phyloP scores from a whole-genome alignment of 306 rosid genomes.

The Dalbergia oliveri region DNA sequence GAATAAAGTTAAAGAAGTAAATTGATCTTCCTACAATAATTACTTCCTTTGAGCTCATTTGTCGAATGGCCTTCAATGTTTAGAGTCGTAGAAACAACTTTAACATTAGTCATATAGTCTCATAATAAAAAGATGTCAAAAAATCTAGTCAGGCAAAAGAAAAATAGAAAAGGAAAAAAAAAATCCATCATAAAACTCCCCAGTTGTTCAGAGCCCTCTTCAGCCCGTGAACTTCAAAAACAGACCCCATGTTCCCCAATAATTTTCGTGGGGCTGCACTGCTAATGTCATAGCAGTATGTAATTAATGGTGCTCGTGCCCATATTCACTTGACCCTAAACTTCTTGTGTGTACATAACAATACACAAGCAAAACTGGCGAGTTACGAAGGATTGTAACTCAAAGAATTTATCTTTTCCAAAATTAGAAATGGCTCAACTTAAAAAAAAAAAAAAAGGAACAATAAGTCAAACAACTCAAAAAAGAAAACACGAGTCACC shows the following conservation, averaged over 20 bases:
- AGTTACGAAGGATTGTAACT: neutral
- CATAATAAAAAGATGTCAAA: no score
- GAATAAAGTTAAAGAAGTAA: neutral
- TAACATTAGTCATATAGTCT: no score
- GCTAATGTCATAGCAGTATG: conserved; percentile 9
- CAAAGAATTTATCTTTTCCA: neutral
- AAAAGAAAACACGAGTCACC: no score
- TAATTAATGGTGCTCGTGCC: neutral
- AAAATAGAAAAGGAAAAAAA: neutral
- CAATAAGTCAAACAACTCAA: no score
- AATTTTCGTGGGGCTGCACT: conserved; percentile 22
- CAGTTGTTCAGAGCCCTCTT: neutral
- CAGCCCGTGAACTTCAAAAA: neutral
- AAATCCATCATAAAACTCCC: neutral
- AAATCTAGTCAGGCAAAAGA: no score
- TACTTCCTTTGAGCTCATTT: neutral
- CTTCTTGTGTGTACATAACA: neutral
- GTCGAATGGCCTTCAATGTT: no score
- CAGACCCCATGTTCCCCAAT: conserved; percentile 20
- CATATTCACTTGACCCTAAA: neutral
- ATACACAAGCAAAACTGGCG: neutral
- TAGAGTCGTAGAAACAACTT: no score
- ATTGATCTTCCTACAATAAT: conserved; percentile 14
- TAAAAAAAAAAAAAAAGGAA: no score
- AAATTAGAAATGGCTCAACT: no score